Evolutionary conservation across 345 rosid genomes (phyloP), one percentile per base, ranked within the genome.

Genomic region (Schrenkiella parvula): DNA sequence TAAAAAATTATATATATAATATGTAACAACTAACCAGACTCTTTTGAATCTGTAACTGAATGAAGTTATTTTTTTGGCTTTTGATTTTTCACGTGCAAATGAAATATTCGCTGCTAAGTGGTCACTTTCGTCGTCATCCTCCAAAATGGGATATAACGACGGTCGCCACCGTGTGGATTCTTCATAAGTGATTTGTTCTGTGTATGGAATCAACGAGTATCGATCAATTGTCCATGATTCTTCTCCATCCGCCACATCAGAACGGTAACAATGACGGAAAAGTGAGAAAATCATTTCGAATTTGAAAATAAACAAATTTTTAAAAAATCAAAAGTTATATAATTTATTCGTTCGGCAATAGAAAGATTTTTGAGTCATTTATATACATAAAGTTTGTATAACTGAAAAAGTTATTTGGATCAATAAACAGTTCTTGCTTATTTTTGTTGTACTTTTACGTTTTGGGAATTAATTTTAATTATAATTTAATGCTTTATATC

Each of bases 101-200:
- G 53, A 50, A 9, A 8, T 15, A 6, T 74, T 59, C 1, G 21
- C 0, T 7, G 11, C 51, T 41, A 51, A 14, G n/a, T 14, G 50
- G 3, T 57, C 48, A 66, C 5, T 41, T 6, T 74, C 78, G 11
- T 17, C 1, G 2, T 42, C 55, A 0, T 59, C 68, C 22, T 74
- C 78, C 6, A 51, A 41, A 2, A 74, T 74, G 2, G 78, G 73
- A 51, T 74, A 47, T 18, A 74, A 68, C 2, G 78, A 74, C 3
- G 78, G 78, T 51, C 17, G 68, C 78, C 78, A 74, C 22, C 73
- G 68, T 41, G 39, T 67, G 3, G 68, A 59, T 39, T 51, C 39
- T 1, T 11, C 55, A 59, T 17, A 38, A 0, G 42, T 57, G 5
- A 5, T 55, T 68, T 5, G 47, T 2, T 26, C 8, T 48, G 78